A percentile compares a stretch with the other conserved stretches of the same genome.
Conservation (phyloP, 1,139 yeast species). For the Scheffersomyces insectosa region DNA sequence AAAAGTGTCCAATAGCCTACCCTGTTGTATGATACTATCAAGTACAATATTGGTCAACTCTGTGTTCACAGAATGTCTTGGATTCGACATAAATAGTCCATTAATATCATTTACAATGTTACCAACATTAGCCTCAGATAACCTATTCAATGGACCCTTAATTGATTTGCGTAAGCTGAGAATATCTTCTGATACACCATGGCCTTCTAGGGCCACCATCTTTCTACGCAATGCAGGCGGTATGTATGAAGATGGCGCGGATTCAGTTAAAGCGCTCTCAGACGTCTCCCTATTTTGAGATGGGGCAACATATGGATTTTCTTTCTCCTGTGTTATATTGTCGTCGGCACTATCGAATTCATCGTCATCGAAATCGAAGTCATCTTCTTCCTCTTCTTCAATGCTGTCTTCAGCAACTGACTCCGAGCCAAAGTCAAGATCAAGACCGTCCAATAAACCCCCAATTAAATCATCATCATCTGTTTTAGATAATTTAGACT, state of each 20-base stretch:
- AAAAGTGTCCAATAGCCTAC: constrained; percentile 70
- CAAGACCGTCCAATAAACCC: constrained; percentile 76
- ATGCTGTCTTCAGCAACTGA: constrained; percentile 4
- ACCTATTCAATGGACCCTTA: constrained; percentile 80
- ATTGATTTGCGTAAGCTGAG: constrained; percentile 56
- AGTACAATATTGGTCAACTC: constrained; percentile 62
- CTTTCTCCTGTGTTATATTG: constrained; percentile 42
- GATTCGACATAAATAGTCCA: constrained; percentile 58
- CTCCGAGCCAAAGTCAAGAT: constrained; percentile 47
- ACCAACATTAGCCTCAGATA: constrained; percentile 81
- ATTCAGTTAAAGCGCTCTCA: constrained; percentile 4
- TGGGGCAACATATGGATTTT: constrained; percentile 90
- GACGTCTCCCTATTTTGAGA: constrained; percentile 14
- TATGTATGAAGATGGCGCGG: constrained; percentile 49
- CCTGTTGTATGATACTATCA: constrained; percentile 68
- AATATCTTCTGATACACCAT: constrained; percentile 47
- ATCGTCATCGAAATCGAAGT: constrained; percentile 28
- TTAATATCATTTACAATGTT: constrained; percentile 71
- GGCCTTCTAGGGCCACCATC: constrained; percentile 40
- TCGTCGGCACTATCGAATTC: constrained; percentile 29
- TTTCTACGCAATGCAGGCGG: constrained; percentile 82
- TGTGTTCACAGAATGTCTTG: constrained; percentile 78
- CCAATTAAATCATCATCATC: constrained; percentile 72
- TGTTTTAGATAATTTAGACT: constrained; percentile 40
- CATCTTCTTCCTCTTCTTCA: constrained; percentile 23